Percentiles rank a stretch among this genome's conserved stretches.
Conservation (phyloP, 2,329 filamentous ascomycete species). For the Pseudogymnoascus sp. region DNA sequence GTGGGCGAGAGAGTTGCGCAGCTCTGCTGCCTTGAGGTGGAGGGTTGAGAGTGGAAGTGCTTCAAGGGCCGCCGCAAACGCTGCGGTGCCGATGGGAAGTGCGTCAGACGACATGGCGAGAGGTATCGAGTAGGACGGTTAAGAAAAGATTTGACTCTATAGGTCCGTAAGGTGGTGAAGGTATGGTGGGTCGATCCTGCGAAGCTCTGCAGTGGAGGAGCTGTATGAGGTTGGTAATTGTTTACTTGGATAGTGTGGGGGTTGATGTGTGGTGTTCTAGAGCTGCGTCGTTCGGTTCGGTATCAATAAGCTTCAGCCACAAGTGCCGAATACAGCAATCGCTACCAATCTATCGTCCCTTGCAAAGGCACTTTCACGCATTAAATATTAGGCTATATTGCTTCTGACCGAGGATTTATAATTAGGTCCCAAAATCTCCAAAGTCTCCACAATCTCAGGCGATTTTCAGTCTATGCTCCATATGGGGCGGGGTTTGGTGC, state of each 20-base stretch:
- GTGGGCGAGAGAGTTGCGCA: conserved; percentile 67
- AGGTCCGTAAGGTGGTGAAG: neutral
- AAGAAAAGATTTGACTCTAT: neutral
- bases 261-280: neutral
- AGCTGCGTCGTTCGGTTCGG: neutral
- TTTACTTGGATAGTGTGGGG: neutral
- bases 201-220: neutral
- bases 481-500: neutral
- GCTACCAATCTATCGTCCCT: neutral
- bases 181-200: neutral
- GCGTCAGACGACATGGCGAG: conserved; percentile 54
- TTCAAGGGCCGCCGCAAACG: conserved; percentile 60
- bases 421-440: neutral
- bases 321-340: neutral
- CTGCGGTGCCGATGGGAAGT: conserved; percentile 51
- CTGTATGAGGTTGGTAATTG: neutral
- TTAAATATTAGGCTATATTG: neutral
- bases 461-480: neutral
- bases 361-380: neutral
- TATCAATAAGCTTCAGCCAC: neutral
- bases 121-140: neutral
- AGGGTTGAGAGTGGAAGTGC: conserved; percentile 60
- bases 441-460: neutral
- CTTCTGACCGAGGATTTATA: neutral
- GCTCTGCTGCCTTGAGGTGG: conserved; percentile 67